Evolutionary conservation across 2,329 filamentous ascomycete species (phyloP), one percentile per base, ranked within the genome.

Genomic region (Westerdykella ornata): DNA sequence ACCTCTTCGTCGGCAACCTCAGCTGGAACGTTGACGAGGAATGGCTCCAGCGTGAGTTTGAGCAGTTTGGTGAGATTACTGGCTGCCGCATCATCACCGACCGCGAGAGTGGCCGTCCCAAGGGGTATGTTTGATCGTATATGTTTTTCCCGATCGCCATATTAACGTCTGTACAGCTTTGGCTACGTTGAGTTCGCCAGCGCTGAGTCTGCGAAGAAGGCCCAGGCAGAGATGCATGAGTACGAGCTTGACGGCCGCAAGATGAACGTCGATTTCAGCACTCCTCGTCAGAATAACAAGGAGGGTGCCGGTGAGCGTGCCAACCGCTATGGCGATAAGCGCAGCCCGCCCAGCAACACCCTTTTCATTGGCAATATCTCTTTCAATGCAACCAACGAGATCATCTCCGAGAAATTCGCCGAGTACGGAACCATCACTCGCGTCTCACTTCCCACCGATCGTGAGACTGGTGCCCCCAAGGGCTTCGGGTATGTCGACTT

Each of bases 401-500:
- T 74, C 51, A 76, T 96, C 54, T 76, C 75, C 48, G 78, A 83
- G 55, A 81, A 84, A 65, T 95, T 95, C 73, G 72, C 73, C 57
- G 77, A 84, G 54, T 76, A 82, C 56, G 80, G 80, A 52, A 76
- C 73, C 62, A 80, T 92, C 63, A 78, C 83, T 60, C 85, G 84
- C 63, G 80, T 95, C 58, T 85, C 88, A 62, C 82, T 96, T 47
- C 89, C 89, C 38, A 95, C 89, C 45, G 87, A 96, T 66, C 80
- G 81, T 66, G 88, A 94, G 47, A 81, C 81, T 48, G 88, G 88
- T 51, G 79, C 81, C 56, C 82, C 84, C 63, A 95, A 95, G 82
- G 89, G 89, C 43, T 95, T 94, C 68, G 89, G 87, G 41, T 96
- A 96, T 65, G 83, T 95, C 49, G 82, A 83, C 62, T 95, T 90